Conservation (phyloP, 2,329 filamentous ascomycete species). For the Cladorrhinum sp. region DNA sequence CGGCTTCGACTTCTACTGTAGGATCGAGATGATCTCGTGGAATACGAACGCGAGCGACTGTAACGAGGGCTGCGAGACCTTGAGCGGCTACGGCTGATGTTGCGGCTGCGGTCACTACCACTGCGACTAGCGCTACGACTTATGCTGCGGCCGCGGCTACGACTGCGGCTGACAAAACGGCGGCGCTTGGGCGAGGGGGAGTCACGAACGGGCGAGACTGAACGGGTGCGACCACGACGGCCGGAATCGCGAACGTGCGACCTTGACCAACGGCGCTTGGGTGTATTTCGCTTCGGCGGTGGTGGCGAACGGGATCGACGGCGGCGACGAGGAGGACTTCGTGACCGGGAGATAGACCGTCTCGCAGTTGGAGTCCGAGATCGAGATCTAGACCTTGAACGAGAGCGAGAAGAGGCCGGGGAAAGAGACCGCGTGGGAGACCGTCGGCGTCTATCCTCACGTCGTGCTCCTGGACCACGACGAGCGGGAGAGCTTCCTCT, state of each 20-base stretch:
- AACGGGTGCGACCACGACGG: conserved; percentile 29
- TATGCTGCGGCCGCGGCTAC: conserved; percentile 34
- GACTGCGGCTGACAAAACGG: conserved; percentile 48
- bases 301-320: conserved; percentile 33
- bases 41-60: conserved; percentile 37
- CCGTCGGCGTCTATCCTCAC: conserved; percentile 43
- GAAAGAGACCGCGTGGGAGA: conserved; percentile 40
- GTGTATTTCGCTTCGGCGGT: conserved; percentile 30
- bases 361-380: conserved; percentile 21
- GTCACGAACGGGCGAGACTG: conserved; percentile 31
- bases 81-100: conserved; percentile 40
- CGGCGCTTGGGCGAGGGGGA: conserved; percentile 50
- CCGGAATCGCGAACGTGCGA: conserved; percentile 32
- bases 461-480: conserved; percentile 38
- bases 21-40: conserved; percentile 36
- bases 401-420: conserved; percentile 25
- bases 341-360: conserved; percentile 16
- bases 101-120: conserved; percentile 24
- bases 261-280: conserved; percentile 42
- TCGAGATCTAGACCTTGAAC: conserved; percentile 40
- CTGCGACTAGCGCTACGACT: conserved; percentile 23
- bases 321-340: conserved; percentile 31
- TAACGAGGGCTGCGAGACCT: conserved; percentile 22
- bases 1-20: conserved; percentile 32
- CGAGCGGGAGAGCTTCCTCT: conserved; percentile 35